Evolutionary conservation across 495 filamentous ascomycete genomes (phyloP).

Genomic region (Penicillium ochrochloron): DNA sequence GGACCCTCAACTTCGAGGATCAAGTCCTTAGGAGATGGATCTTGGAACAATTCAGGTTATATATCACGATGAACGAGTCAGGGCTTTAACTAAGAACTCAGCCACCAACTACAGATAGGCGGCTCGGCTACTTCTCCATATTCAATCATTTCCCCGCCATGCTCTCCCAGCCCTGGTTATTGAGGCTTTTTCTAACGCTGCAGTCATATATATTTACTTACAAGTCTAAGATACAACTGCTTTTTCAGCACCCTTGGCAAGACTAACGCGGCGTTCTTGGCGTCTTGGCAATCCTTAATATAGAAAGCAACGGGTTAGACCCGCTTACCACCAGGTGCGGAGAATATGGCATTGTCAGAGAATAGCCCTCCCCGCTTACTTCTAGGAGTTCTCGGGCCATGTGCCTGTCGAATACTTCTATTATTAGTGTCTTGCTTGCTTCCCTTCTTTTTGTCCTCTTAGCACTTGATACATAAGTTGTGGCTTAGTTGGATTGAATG

Average conservation of each 20-base stretch:
- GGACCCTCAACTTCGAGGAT: neutral
- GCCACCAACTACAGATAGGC: too few species aligned
- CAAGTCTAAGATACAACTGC: neutral
- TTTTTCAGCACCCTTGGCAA: neutral
- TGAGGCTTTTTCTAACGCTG: neutral
- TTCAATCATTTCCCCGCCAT: neutral
- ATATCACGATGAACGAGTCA: neutral
- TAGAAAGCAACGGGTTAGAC: neutral
- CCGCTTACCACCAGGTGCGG: neutral
- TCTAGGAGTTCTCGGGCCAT: neutral
- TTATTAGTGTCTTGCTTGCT: neutral
- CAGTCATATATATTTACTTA: neutral
- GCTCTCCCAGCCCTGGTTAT: neutral
- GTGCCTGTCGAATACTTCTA: neutral
- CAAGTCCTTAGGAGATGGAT: neutral
- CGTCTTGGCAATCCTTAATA: constrained; percentile 4
- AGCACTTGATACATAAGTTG: neutral
- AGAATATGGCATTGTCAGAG: neutral
- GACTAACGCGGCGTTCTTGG: neutral
- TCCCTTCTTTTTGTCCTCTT: neutral
- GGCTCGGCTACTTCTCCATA: neutral
- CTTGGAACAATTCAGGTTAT: neutral
- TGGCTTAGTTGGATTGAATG: neutral
- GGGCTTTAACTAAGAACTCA: neutral
- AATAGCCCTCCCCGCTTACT: neutral